Evolutionary conservation across 2,329 filamentous ascomycete species (phyloP).

Genomic region (Botrytis hyacinthi): DNA sequence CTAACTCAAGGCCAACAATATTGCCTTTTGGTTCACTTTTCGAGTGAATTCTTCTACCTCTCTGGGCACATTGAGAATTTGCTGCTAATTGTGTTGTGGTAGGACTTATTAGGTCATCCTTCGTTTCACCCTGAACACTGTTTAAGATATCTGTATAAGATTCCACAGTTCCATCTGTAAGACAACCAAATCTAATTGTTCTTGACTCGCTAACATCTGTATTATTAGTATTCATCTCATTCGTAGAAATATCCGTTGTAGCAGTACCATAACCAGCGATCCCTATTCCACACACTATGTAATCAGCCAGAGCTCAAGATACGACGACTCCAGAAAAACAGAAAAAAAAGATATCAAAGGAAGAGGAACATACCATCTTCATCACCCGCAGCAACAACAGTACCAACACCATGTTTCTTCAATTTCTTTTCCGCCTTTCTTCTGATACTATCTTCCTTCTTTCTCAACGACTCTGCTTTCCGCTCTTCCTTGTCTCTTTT

Average conservation of each 20-base stretch:
- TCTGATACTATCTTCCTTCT: not conserved
- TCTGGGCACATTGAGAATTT: not conserved
- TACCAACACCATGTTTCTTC: not conserved
- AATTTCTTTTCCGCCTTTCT: not conserved
- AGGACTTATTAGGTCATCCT: not conserved
- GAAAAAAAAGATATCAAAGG: not conserved
- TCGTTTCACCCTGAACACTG: not conserved
- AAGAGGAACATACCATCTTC: not conserved
- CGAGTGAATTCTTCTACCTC: not conserved
- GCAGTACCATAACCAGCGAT: not conserved
- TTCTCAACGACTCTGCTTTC: constrained; percentile 25
- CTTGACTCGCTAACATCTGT: not conserved
- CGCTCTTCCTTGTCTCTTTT: constrained; percentile 29
- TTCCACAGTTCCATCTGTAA: not conserved
- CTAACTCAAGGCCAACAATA: not conserved
- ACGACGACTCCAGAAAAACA: not conserved
- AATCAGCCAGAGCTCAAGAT: not conserved
- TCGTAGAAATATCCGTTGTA: not conserved
- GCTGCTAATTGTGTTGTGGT: not conserved
- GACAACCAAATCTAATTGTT: not conserved
- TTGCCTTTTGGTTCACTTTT: not conserved
- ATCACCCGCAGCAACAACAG: not conserved
- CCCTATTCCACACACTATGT: not conserved
- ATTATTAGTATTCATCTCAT: not conserved
- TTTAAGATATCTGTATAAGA: not conserved